Evolutionary conservation across 805 yeast genomes (phyloP), one percentile per base, ranked within the genome.

Genomic region (Starmerella tilneyi): DNA sequence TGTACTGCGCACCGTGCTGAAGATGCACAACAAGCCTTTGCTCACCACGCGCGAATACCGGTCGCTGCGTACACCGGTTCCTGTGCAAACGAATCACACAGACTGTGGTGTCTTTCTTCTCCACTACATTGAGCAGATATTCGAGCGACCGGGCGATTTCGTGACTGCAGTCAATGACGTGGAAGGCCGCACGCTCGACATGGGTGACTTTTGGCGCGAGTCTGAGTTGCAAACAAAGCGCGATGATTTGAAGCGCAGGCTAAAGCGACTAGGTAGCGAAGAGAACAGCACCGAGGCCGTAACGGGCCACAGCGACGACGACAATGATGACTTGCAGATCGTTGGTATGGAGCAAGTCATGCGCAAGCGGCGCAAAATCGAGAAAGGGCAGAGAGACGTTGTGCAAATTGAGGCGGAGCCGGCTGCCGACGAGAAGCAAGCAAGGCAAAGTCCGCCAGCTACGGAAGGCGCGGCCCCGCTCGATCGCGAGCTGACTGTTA

Each of bases 101-200:
- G 98, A 92, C 60, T 92, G 98, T 66, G 98, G 98, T 1, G 76
- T 92, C 17, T 96, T 84, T 63, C 83, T 89, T 2, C 79, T 92
- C 13, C 79, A 79, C 54, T 86, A 82, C 55, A 71, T 79, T 11
- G 66, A 69, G 46, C 75, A 72, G 50, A 78, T 84, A 62, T 66
- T 80, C 37, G 64, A 65, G 20, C 62, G 73, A 31, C 74, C 77
- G 0, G 54, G 54, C 0, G 66, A 59, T 20, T 78, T 84, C 42
- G 17, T 50, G 11, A 32, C 21, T 5, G 32, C 26, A 5, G 47
- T 49, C 17, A 22, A 23, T 11, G 30, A 26, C 9, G 20, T 45
- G 6, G 24, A 17, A 17, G 44, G 21, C 15, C 41, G 43, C 13
- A 32, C 13, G 9, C 23, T 42, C 12, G 41, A 37, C 13, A 2